Conservation (phyloP, 2,329 filamentous ascomycete genomes). For the Xylaria sp. region DNA sequence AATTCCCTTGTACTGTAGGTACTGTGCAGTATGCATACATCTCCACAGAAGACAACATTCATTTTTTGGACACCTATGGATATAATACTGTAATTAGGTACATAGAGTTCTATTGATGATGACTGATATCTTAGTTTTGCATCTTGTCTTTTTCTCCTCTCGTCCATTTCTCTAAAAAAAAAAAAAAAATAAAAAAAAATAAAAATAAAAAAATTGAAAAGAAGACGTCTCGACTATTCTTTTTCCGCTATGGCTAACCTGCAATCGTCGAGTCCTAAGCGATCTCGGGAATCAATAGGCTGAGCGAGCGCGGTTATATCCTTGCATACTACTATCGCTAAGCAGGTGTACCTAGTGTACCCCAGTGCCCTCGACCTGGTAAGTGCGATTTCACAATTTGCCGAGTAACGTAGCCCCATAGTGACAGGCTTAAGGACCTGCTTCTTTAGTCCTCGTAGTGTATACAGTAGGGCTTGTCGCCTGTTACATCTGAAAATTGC, state of each 20-base stretch:
- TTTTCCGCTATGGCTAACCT: constrained; percentile 1
- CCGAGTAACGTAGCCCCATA: constrained; percentile 26
- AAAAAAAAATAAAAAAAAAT: too few species aligned
- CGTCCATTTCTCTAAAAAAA: too few species aligned
- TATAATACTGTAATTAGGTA: neutral
- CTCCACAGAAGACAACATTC: neutral
- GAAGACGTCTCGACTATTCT: neutral
- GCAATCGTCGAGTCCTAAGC: neutral
- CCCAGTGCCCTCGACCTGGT: constrained; percentile 5
- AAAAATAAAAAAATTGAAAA: too few species aligned
- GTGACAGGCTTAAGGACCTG: constrained; percentile 31
- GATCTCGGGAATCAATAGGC: constrained; percentile 2
- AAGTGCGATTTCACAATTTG: constrained; percentile 25
- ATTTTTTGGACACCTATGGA: neutral
- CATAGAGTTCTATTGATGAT: neutral
- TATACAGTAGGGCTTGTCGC: constrained; percentile 21
- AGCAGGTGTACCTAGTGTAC: neutral
- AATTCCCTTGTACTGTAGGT: constrained; percentile 21
- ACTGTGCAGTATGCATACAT: constrained; percentile 19
- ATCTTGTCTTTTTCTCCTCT: neutral
- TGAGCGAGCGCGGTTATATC: constrained; percentile 15
- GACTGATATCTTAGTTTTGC: constrained; percentile 5
- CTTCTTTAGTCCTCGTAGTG: constrained; percentile 32
- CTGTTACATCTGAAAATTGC: constrained; percentile 10
- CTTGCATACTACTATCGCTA: constrained; percentile 18